Evolutionary conservation across 2,329 filamentous ascomycete species (phyloP).

Genomic region (Diplodia seriata): DNA sequence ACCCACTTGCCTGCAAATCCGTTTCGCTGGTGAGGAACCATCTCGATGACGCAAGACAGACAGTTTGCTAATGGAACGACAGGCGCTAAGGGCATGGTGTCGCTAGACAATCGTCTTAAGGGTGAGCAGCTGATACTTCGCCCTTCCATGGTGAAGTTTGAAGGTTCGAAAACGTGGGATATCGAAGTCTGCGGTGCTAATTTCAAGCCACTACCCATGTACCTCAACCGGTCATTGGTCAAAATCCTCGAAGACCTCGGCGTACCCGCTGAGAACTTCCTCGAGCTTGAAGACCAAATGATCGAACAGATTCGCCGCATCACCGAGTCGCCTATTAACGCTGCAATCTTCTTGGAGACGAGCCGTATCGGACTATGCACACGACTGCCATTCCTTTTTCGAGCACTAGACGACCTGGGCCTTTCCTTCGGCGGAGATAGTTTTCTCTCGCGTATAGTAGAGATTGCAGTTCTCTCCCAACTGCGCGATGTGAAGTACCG

Average conservation of each 20-base stretch:
- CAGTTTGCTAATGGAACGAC: slow-evolving; percentile 26
- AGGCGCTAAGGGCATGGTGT: slow-evolving; percentile 79
- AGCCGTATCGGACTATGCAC: slow-evolving; percentile 68
- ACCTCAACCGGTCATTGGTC: slow-evolving; percentile 80
- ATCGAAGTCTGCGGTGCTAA: slow-evolving; percentile 77
- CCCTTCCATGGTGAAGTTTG: slow-evolving; percentile 81
- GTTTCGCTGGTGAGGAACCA: slow-evolving; percentile 62
- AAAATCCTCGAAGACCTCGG: slow-evolving; percentile 85
- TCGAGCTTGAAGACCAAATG: slow-evolving; percentile 67
- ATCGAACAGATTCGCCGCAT: slow-evolving; percentile 66
- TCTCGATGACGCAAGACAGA: background rate
- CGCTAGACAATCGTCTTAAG: slow-evolving; percentile 66
- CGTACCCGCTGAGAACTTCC: slow-evolving; percentile 65
- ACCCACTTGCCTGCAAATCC: slow-evolving; percentile 76
- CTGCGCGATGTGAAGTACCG: slow-evolving; percentile 79
- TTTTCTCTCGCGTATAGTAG: slow-evolving; percentile 74
- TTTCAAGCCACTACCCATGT: slow-evolving; percentile 70
- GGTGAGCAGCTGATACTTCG: slow-evolving; percentile 69
- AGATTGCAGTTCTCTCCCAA: slow-evolving; percentile 72
- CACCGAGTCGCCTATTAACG: slow-evolving; percentile 65
- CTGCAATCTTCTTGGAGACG: slow-evolving; percentile 68
- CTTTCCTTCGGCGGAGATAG: slow-evolving; percentile 71
- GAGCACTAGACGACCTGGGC: slow-evolving; percentile 62
- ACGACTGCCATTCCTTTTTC: slow-evolving; percentile 67
- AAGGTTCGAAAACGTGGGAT: slow-evolving; percentile 54